Percentiles rank a stretch among this genome's conserved stretches.
phyloP scores from a whole-genome alignment of 2,329 filamentous ascomycete species.

The Corinectria fuckeliana region DNA sequence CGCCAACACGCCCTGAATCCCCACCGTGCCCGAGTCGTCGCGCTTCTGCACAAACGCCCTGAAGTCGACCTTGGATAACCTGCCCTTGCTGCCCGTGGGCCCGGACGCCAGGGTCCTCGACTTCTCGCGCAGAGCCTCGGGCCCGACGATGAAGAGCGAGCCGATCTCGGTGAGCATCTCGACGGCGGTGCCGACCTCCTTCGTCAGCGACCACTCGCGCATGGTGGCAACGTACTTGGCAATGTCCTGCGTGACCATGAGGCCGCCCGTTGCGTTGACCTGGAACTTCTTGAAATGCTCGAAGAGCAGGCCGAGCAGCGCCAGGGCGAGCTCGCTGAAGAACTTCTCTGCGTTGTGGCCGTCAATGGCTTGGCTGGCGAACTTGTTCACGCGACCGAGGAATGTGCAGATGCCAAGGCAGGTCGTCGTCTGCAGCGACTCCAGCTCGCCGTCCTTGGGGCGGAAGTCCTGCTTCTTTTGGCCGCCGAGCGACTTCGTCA shows the following conservation, averaged over 20 bases:
- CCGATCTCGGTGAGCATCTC: constrained; percentile 93
- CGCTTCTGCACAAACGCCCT: constrained; percentile 84
- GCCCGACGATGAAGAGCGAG: constrained; percentile 92
- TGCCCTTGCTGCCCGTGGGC: constrained; percentile 54
- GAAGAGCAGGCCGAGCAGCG: constrained; percentile 78
- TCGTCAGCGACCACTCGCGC: constrained; percentile 78
- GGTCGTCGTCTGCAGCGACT: constrained; percentile 84
- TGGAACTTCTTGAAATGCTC: constrained; percentile 95
- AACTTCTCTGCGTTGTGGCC: constrained; percentile 85
- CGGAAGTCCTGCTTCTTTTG: constrained; percentile 92
- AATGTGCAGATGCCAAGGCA: constrained; percentile 85
- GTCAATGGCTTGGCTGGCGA: constrained; percentile 73
- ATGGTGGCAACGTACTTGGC: constrained; percentile 89
- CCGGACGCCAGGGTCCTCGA: constrained; percentile 62
- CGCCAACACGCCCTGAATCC: constrained; percentile 82
- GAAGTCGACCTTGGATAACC: constrained; percentile 72
- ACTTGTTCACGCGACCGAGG: constrained; percentile 69
- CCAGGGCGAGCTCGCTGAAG: constrained; percentile 81
- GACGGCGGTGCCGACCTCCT: constrained; percentile 71
- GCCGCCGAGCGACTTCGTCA: constrained; percentile 71
- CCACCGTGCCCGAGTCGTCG: constrained; percentile 81
- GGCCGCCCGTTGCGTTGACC: constrained; percentile 89
- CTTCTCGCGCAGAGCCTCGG: constrained; percentile 76
- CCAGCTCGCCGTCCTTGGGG: constrained; percentile 80
- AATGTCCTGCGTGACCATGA: constrained; percentile 97